These are phyloP conservation scores for Phytophthora constricta DNA, from an alignment of 352 stramenopile species.

Conservation along the genomic window DNA sequence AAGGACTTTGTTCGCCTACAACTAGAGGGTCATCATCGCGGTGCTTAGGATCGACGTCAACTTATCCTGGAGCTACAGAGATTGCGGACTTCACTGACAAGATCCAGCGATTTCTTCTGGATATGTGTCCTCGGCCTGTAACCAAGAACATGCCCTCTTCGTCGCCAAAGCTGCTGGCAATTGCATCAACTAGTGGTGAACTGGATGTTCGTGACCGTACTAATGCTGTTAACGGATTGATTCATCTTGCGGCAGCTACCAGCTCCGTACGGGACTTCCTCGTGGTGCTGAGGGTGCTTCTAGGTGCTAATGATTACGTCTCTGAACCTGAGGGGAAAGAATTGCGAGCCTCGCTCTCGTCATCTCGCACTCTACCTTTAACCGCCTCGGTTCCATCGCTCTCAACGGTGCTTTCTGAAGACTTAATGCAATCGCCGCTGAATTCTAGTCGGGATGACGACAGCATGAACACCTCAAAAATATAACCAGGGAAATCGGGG, in stretches of 20 bases:
- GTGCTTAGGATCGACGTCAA: no score
- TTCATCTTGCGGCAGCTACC: conserved; percentile 59
- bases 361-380: conserved; percentile 22
- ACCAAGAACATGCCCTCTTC: conserved; percentile 14
- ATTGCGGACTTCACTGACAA: conserved; percentile 40
- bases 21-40: conserved; percentile 9
- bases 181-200: conserved; percentile 29
- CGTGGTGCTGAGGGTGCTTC: conserved; percentile 56
- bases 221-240: conserved; percentile 56
- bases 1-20: background rate
- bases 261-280: conserved; percentile 67
- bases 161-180: conserved; percentile 44
- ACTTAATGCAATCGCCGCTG: conserved; percentile 13
- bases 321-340: conserved; percentile 30
- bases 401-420: conserved; percentile 18
- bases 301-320: conserved; percentile 41
- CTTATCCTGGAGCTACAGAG: conserved; percentile 6
- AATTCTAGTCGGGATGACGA: conserved; percentile 21
- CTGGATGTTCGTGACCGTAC: conserved; percentile 50
- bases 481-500: conserved; percentile 12
- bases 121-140: conserved; percentile 38
- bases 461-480: conserved; percentile 4
- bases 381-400: conserved; percentile 42
- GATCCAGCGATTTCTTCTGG: conserved; percentile 56
- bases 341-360: conserved; percentile 22